These are phyloP conservation scores for Curvularia sp. DNA, from an alignment of 2,329 filamentous ascomycete species.

Conservation along the genomic window DNA sequence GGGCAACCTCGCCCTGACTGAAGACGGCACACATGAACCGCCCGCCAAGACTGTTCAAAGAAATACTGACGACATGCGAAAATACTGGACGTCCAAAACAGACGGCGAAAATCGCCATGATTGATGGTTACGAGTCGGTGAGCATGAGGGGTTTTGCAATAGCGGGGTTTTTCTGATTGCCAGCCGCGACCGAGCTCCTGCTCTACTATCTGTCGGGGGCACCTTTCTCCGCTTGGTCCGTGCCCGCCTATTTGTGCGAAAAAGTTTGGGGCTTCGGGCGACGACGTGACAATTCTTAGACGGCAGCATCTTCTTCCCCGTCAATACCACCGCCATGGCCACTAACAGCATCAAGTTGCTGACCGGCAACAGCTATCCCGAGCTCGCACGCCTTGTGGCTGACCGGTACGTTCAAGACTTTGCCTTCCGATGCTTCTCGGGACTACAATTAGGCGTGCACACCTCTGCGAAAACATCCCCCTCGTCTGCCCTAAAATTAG, in stretches of 20 bases:
- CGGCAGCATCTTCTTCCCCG: constrained; percentile 28
- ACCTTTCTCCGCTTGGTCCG: constrained; percentile 33
- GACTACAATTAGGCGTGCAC: constrained; percentile 22
- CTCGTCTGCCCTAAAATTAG: neutral
- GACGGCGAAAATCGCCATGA: neutral
- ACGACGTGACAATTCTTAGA: constrained; percentile 23
- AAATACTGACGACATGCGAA: neutral
- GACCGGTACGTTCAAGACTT: constrained; percentile 61
- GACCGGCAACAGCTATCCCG: constrained; percentile 77
- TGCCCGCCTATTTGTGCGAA: constrained; percentile 26
- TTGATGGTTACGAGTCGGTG: neutral
- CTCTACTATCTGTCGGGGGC: constrained; percentile 18
- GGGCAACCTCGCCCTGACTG: constrained; percentile 1
- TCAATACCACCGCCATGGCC: constrained; percentile 61
- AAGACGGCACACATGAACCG: neutral
- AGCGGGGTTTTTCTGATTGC: constrained; percentile 9
- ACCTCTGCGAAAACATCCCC: constrained; percentile 3
- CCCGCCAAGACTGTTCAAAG: neutral
- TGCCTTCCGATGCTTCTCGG: constrained; percentile 7
- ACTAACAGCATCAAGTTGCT: constrained; percentile 77
- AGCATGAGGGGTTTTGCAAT: neutral
- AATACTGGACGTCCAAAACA: too few species aligned
- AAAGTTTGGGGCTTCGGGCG: constrained; percentile 30
- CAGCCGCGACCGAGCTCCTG: constrained; percentile 6
- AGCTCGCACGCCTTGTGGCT: constrained; percentile 73